Evolutionary conservation across 768 basidiomycete species (phyloP).

Genomic region (Cyclocybe aegerita): DNA sequence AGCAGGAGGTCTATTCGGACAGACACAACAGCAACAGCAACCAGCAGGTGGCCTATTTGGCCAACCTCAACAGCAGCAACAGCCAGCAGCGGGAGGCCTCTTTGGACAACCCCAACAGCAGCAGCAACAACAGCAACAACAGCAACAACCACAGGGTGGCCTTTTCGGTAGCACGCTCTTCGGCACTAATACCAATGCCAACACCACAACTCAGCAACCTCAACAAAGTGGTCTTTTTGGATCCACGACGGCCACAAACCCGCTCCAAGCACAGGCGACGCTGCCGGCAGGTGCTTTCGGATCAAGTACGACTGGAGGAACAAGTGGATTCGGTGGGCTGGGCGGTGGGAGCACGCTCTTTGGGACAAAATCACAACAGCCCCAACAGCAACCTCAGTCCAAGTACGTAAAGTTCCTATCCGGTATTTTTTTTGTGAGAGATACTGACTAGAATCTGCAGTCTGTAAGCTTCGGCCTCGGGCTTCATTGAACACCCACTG

Average conservation of each 20-base stretch:
- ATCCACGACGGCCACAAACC: conserved; percentile 17
- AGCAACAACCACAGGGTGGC: conserved; percentile 14
- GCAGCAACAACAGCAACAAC: conserved; percentile 19
- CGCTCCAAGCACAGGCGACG: conserved; percentile 32
- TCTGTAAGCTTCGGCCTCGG: conserved; percentile 2
- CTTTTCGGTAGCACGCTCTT: conserved; percentile 21
- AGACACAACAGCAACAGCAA: conserved; percentile 29
- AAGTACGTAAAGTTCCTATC: conserved; percentile 2
- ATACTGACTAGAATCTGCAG: background rate
- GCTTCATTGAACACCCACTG: too few species aligned
- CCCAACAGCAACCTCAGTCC: conserved; percentile 22
- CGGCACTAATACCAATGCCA: conserved; percentile 11
- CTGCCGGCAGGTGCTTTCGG: conserved; percentile 27
- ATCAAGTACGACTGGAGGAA: conserved; percentile 11
- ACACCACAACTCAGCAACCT: conserved; percentile 22
- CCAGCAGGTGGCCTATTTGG: conserved; percentile 31
- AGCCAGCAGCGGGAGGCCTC: conserved; percentile 9
- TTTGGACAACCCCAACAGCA: conserved; percentile 16
- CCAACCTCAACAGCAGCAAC: conserved; percentile 25
- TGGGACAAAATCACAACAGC: conserved; percentile 30
- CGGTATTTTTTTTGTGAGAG: background rate
- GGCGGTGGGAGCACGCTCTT: conserved; percentile 25
- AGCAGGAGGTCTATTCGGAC: conserved; percentile 30
- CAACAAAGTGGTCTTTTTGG: conserved; percentile 25
- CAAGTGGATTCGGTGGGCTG: conserved; percentile 18